Base-by-base conservation (phyloP, 2,329 filamentous ascomycete species). In the Onygena corvina region DNA sequence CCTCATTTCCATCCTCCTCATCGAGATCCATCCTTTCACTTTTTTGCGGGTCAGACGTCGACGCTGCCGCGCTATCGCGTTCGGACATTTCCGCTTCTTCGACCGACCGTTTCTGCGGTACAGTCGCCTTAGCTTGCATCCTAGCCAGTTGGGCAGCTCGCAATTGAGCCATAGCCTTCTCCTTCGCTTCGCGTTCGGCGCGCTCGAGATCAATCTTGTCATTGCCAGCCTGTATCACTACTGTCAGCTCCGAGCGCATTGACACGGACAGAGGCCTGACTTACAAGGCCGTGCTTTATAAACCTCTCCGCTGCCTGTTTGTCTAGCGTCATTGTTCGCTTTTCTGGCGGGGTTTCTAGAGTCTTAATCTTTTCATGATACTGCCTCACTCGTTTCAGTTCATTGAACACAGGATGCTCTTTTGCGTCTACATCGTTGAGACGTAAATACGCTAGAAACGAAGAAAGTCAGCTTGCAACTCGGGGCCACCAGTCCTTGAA, bases 361-460 rank as follows among this genome's bases (percentile, higher is more conserved):
- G 74, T 72, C 61, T 92, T 86, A 64, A 96, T 90, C 71, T 96
- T 98, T 52, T 78, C 80, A 67, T 94, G 94, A 66, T 96, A 96
- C 62, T 88, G 84, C 65, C 83, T 87, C 48, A 96, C 82, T 50
- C 92, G 81, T 51, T 80, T 83, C 54, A 98, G 76, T 70, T 98
- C 92, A 52, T 76, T 76, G 67, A 87, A 92, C 52, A 98, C 79
- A 23, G 86, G 77, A 63, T 96, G 90, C 47, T 84, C 76, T 64
- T 84, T 87, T n/a, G 85, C 82, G 60, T 94, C 78, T 25, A 82
- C 75, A 50, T 84, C 87, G 57, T 87, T 81, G 6, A 95, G 76
- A 53, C 82, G 81, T 18, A 98, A 73, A 54, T 84, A 83, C 47
- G 84, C 86, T 83, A 33, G 7, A 14, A 47, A 34, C 3, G 38